Conservation (phyloP, 2,329 filamentous ascomycete genomes). For the Ophiosphaerella korrae region DNA sequence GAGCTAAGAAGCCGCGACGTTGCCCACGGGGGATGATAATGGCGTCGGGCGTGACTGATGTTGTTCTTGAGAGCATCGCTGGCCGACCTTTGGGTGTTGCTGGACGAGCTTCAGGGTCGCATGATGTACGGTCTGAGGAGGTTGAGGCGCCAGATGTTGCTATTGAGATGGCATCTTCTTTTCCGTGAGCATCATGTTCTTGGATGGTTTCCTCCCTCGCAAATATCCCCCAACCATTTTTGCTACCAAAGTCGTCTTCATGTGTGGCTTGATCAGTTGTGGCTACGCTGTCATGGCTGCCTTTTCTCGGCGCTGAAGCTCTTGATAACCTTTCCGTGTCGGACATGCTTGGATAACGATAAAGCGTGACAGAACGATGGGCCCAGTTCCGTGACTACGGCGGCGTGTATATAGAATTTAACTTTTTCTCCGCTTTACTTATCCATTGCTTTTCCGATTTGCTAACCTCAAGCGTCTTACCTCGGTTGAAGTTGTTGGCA, state of each 20-base stretch:
- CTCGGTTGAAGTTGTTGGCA: background rate
- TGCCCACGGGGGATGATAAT: conserved; percentile 57
- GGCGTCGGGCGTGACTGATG: conserved; percentile 46
- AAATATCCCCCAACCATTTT: background rate
- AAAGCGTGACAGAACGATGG: background rate
- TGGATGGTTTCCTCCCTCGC: conserved; percentile 16
- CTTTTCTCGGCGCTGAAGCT: background rate
- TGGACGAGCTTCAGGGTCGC: conserved; percentile 3
- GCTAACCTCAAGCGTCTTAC: background rate
- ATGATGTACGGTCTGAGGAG: conserved; percentile 20
- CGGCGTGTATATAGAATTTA: background rate
- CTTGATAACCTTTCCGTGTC: conserved; percentile 1
- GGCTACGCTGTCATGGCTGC: background rate
- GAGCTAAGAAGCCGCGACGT: conserved; percentile 74
- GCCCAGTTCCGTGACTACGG: background rate
- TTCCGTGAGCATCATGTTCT: conserved; percentile 1
- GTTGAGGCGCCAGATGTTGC: conserved; percentile 31
- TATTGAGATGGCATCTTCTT: conserved; percentile 27
- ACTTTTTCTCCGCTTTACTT: background rate
- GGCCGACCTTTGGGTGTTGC: conserved; percentile 14
- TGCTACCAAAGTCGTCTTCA: conserved; percentile 2
- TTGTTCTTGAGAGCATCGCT: conserved; percentile 30
- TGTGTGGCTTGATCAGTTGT: background rate
- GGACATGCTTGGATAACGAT: background rate
- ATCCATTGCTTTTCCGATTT: conserved; percentile 5